phyloP scores from a whole-genome alignment of 106 monocot species.

The Acanthochlamys bracteata region DNA sequence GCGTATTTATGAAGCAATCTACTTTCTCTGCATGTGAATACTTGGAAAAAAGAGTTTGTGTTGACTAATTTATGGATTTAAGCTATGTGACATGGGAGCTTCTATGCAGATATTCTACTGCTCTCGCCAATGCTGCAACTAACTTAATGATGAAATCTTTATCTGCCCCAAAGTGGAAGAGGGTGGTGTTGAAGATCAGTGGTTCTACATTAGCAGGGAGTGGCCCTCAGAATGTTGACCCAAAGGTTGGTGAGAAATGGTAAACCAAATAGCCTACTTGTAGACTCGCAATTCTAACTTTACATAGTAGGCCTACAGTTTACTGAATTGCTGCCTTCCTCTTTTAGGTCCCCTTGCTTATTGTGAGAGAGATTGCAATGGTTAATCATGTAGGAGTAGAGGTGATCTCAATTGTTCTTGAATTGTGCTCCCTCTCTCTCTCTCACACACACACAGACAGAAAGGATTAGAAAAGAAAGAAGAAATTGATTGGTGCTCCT shows the following conservation, averaged over 20 bases:
- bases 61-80: background rate
- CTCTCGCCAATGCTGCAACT: conserved; percentile 27
- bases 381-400: conserved; percentile 68
- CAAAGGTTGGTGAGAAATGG: conserved; percentile 45
- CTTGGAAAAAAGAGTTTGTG: background rate
- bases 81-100: background rate
- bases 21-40: background rate
- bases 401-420: conserved; percentile 32
- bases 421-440: background rate
- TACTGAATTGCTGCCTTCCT: background rate
- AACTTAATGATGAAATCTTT: conserved; percentile 44
- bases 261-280: background rate
- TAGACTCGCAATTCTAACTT: background rate
- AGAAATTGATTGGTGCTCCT: background rate
- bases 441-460: background rate
- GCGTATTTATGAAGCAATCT: background rate
- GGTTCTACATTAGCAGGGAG: conserved; percentile 55
- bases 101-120: conserved; percentile 37
- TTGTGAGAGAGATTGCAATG: conserved; percentile 83
- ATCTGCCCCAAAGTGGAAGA: conserved; percentile 78
- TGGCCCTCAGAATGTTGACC: conserved; percentile 78
- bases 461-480: no score
- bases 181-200: conserved; percentile 88
- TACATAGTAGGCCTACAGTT: background rate
- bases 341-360: conserved; percentile 66